Base-by-base conservation (phyloP, 768 basidiomycete genomes). In the Naganishia onofrii region DNA sequence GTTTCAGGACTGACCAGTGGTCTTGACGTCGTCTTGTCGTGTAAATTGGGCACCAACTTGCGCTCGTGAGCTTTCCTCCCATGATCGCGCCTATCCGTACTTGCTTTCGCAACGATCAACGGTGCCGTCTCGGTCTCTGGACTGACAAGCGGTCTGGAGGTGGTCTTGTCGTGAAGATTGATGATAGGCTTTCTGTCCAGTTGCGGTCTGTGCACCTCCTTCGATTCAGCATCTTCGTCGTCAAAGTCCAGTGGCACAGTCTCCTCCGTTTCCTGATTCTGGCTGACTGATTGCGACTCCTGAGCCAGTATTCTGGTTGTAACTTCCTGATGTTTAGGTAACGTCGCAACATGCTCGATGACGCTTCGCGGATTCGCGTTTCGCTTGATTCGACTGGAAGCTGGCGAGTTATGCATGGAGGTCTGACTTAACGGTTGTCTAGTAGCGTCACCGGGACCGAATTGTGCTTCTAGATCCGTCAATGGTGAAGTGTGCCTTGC, bases 131-230 rank as follows among this genome's bases (percentile, higher is more conserved):
- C 60, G 3, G 60, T 63, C 13, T 63, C 60, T 2, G 60, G 60
- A 29, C 60, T 63, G 23, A 63, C 60, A 44, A 63, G 60, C 6
- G 60, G 60, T 26, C n/a, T 26, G 1, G 38, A 63, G 23, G n/a
- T 63, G 23, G 60, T 63, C 60, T 63, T 58, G 34, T 58, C 57
- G 23, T 58, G 57, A 23, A 58, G 57, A 23, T 58, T 58, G 32
- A 58, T 38, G 21, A 23, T 19, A 44, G 57, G 60, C 29, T 4
- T 44, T 42, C 38, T n/a, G 26, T 6, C 13, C 13, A 10, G 29
- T 10, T 58, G 13, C 57, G 12, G 57, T 26, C 48, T n/a, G 3
- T 51, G 9, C 23, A 26, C 23, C 21, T 63, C 38, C 9, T 1
- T 17, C 23, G 42, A 6, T 7, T 63, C 38, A 12, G n/a, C 7